Evolutionary conservation across 805 yeast species (phyloP), one percentile per base, ranked within the genome.

Genomic region (Yamadazyma takamatsuzukensis): DNA sequence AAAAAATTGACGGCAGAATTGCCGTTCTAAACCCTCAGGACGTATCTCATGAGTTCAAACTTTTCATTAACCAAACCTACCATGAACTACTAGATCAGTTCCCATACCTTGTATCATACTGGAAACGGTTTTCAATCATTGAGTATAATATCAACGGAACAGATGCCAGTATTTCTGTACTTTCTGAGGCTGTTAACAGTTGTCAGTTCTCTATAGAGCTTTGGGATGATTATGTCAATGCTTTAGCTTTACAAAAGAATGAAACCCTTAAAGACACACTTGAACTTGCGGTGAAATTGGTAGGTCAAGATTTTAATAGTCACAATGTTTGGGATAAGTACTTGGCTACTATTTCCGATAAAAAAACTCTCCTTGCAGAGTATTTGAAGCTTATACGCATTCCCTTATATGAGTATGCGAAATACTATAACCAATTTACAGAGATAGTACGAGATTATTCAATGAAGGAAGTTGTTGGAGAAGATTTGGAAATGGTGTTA

Each of bases 361-460:
- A 11, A 29, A 47, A 5, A 59, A 72, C 19, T 44, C 47, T 16
- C 68, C 62, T 57, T n/a, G 53, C 55, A 3, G 47, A 76, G 1
- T 68, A 80, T 36, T 45, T 69, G 18, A 59, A 61, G 37, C 56
- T 79, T 28, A 54, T 77, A 24, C 50, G 51, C 25, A 63, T 84
- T 2, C 97, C 97, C 0, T 57, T 90, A 27, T 90, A 90, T 56
- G 95, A 88, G 48, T 89, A 87, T 53, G 81, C 96, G 0, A 77
- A 74, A 42, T 90, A 81, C 53, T 83, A 75, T 48, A 78, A 64
- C 61, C 51, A 67, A 48, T 56, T 76, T 49, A 47, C 61, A 39
- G 63, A 64, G 41, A 41, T 64, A 39, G 49, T 52, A 39, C 59
- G 64, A 30, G 49, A 55, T 18, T 59, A 60, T 49, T 47, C 44